These are phyloP conservation scores for Mrakia hoshinonis DNA, from an alignment of 768 basidiomycete genomes.

Conservation along the genomic window DNA sequence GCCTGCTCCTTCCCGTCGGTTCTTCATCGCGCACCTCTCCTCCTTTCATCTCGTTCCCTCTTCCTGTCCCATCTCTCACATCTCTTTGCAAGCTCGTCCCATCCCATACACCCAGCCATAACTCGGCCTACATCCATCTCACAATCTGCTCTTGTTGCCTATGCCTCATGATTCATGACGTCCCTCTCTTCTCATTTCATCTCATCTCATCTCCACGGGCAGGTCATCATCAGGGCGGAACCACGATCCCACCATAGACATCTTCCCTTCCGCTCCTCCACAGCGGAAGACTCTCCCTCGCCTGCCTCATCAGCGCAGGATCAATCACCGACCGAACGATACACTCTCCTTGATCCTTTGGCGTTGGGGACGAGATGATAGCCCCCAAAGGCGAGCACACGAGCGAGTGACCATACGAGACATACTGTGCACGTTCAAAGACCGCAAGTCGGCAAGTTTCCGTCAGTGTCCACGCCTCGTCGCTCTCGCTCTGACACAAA, in stretches of 20 bases:
- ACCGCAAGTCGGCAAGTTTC: too few species aligned
- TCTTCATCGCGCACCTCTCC: not conserved
- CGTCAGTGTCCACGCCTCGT: too few species aligned
- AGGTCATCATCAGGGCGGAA: too few species aligned
- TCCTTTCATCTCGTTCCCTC: not conserved
- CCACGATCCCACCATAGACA: not conserved
- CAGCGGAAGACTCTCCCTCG: conserved; percentile 8
- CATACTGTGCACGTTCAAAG: too few species aligned
- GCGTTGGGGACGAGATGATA: conserved; percentile 30
- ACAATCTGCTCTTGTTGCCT: not conserved
- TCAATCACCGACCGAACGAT: conserved; percentile 27
- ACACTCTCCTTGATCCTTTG: conserved; percentile 25
- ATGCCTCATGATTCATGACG: not conserved
- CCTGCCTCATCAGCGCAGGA: conserved; percentile 1
- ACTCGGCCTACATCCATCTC: not conserved
- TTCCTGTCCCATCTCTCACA: not conserved
- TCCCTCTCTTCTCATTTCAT: not conserved
- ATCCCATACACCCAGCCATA: not conserved
- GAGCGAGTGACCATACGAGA: conserved; percentile 31
- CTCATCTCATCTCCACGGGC: not conserved
- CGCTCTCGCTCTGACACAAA: not conserved
- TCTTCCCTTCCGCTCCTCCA: conserved; percentile 12
- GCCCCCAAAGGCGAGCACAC: conserved; percentile 20
- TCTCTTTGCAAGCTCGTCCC: not conserved
- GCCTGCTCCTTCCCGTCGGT: not conserved